Evolutionary conservation across 192 early-diverging fungal genomes (phyloP), one percentile per base, ranked within the genome.

Genomic region (Podila minutissima): DNA sequence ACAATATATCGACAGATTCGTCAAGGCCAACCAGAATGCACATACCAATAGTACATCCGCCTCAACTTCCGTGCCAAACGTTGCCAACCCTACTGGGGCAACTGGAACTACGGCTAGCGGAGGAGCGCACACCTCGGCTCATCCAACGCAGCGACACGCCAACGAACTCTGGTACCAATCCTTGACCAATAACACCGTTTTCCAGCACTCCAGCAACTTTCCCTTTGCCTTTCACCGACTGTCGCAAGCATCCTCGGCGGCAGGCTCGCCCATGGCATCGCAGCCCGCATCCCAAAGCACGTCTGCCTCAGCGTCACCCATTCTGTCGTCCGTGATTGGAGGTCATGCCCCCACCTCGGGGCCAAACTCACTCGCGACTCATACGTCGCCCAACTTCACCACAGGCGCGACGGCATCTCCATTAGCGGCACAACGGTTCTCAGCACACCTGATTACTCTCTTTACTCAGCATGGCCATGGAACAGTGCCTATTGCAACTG

Each of bases 141-240:
- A 66, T 62, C 67, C 70, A 63, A 65, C 65, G 7, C 77, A 72
- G 66, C 77, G 77, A 28, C 62, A 73, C 28, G 66, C 67, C 24
- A 81, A 69, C 29, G 77, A 81, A 31, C 55, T 81, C 24, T 81
- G 70, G 77, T 73, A 73, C 17, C 70, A 69, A 31, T 69, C 77
- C 19, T 53, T 81, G 17, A 41, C 66, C 51, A 69, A 73, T 48
- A 72, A 57, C 32, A 32, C 66, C 0, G n/a, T 22, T 12, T 28
- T 62, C 1, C 61, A 72, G 19, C 66, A 81, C 31, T n/a, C 77
- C 4, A 62, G 61, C 60, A 72, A 22, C 37, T 32, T 73, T 9
- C 77, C 77, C 2, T 73, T 81, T 19, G 77, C 71, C 31, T 81
- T 81, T 10, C 77, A 81, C 62, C 35, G 67, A 46, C 60, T 81